Evolutionary conservation across 768 basidiomycete species (phyloP), one percentile per base, ranked within the genome.

Genomic region (Rhodosporidiobolus sp.): DNA sequence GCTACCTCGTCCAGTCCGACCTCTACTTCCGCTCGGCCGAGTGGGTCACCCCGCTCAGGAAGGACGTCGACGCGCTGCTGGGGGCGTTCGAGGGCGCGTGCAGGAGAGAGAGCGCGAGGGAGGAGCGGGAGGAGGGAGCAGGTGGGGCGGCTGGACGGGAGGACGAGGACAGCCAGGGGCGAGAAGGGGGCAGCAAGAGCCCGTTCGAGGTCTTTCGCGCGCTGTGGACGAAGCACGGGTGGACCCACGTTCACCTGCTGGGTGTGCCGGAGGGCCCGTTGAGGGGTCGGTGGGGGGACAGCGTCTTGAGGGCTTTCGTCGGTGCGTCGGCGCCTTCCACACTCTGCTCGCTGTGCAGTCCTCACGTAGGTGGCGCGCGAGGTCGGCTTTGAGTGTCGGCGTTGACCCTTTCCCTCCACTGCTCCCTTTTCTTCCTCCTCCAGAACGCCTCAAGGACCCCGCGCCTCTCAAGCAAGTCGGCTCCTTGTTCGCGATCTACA

Each of bases 171-270:
- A n/a, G n/a, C n/a, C n/a, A n/a, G n/a, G n/a, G n/a, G n/a, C n/a
- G n/a, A n/a, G n/a, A n/a, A n/a, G n/a, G n/a, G n/a, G n/a, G n/a
- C n/a, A n/a, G n/a, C n/a, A 12, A 3, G 20, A 62, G 64, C 32
- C 65, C 70, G 46, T 67, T 72, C 34, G 54, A 67, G 30, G 26
- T 72, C n/a, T 67, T 72, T 38, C 66, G 52, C 38, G 32, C 28
- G 48, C 7, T 50, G n/a, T 72, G 70, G 70, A 28, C 20, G 11
- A 28, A 58, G 26, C 34, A 56, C 34, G 70, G 70, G 19, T 72
- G 70, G 70, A 34, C n/a, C 10, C 34, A 43, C 10, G 35, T 72
- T 0, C 70, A 72, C 24, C 28, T 72, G 53, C 17, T 66, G 19
- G 70, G 65, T 6, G 30, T 63, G 9, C 35, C 65, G 26, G 70